Conservation (phyloP, 2,329 filamentous ascomycete species). For the Arthrinium phaeospermum region DNA sequence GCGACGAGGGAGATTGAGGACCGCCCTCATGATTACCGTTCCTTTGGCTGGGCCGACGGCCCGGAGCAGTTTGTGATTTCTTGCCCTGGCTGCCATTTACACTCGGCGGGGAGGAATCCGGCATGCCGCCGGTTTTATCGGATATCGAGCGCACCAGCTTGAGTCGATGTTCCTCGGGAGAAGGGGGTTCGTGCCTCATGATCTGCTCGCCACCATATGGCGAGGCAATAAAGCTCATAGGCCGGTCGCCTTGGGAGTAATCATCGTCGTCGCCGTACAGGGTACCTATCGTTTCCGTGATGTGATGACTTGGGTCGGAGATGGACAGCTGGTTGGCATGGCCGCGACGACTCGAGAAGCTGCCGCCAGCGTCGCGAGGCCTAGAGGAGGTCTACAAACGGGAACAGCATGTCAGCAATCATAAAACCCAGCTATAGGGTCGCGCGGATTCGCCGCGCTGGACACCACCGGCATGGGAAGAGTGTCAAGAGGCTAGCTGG, state of each 20-base stretch:
- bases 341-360: conserved; percentile 63
- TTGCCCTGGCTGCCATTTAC: conserved; percentile 33
- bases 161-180: conserved; percentile 47
- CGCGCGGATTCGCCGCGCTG: not conserved
- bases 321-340: conserved; percentile 67
- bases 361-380: conserved; percentile 61
- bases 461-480: not conserved
- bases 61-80: conserved; percentile 51
- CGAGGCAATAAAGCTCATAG: conserved; percentile 75
- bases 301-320: conserved; percentile 90
- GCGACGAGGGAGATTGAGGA: conserved; percentile 32
- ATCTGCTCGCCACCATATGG: conserved; percentile 60
- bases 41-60: conserved; percentile 47
- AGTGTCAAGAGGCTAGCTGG: not conserved
- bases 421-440: not conserved
- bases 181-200: conserved; percentile 41
- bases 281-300: conserved; percentile 91
- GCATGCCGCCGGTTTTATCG: conserved; percentile 42
- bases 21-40: conserved; percentile 47
- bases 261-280: conserved; percentile 82
- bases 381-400: conserved; percentile 60
- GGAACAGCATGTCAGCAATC: conserved; percentile 2
- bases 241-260: conserved; percentile 58
- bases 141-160: conserved; percentile 52
- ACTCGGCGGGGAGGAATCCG: not conserved